phyloP scores from a whole-genome alignment of 2,329 filamentous ascomycete species.

The Bimuria novae-zelandiae region DNA sequence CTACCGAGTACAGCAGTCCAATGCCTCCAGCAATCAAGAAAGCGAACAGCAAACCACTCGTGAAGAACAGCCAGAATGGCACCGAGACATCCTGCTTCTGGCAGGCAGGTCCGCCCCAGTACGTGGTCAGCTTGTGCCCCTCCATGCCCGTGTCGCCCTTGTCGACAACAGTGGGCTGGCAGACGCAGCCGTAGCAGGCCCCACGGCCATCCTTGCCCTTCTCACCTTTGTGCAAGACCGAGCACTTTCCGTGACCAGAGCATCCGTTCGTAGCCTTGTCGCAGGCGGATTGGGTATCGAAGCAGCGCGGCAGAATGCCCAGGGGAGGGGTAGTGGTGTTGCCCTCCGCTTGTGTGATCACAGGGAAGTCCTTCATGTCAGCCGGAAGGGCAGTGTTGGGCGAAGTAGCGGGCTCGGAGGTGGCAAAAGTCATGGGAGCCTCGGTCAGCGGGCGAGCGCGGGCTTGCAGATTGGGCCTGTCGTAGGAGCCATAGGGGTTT shows the following conservation, averaged over 20 bases:
- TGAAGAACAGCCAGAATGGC: constrained; percentile 84
- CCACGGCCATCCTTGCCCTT: constrained; percentile 43
- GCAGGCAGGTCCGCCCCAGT: constrained; percentile 86
- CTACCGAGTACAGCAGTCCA: constrained; percentile 79
- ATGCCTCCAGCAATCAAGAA: constrained; percentile 72
- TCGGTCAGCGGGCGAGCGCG: constrained; percentile 37
- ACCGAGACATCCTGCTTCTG: constrained; percentile 89
- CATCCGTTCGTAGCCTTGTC: constrained; percentile 73
- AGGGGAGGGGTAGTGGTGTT: constrained; percentile 43
- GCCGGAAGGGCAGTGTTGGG: constrained; percentile 24
- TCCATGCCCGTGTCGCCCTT: constrained; percentile 54
- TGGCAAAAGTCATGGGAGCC: constrained; percentile 32
- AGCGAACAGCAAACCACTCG: constrained; percentile 73
- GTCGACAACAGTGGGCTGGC: constrained; percentile 62
- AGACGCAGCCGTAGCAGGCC: constrained; percentile 79
- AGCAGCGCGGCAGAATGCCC: constrained; percentile 73
- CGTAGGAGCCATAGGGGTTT: constrained; percentile 44
- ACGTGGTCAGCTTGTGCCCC: constrained; percentile 60
- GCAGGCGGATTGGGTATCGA: constrained; percentile 71
- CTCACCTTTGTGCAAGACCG: constrained; percentile 62
- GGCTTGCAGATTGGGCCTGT: constrained; percentile 26
- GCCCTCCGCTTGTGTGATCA: constrained; percentile 25
- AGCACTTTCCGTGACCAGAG: constrained; percentile 79
- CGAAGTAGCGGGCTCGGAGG: constrained; percentile 31
- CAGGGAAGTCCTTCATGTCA: constrained; percentile 35